Conservation (phyloP, 345 rosid species). For the Acer negundo region DNA sequence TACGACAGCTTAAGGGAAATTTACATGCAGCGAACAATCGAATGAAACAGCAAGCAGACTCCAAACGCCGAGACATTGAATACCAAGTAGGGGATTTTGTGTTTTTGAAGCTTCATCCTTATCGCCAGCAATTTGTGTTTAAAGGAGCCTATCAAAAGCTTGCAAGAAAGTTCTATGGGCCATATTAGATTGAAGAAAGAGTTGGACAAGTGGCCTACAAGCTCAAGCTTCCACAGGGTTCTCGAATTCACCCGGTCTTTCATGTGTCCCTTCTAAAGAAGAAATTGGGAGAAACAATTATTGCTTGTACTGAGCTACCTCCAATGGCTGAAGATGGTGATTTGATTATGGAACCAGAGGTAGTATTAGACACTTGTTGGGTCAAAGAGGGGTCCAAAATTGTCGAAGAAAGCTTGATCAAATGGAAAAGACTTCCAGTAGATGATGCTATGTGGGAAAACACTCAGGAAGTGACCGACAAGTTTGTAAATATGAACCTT, state of each 20-base stretch:
- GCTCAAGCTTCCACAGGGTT: background rate
- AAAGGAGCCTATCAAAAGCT: background rate
- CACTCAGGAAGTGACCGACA: too few species aligned
- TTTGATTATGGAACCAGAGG: too few species aligned
- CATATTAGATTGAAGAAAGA: background rate
- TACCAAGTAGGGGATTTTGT: background rate
- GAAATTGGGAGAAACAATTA: background rate
- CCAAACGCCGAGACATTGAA: background rate
- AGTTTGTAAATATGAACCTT: too few species aligned
- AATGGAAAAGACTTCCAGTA: too few species aligned
- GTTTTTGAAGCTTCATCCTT: background rate
- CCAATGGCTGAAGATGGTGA: too few species aligned
- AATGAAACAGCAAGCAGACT: conserved; percentile 5
- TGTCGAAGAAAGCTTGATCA: too few species aligned
- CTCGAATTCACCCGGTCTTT: background rate
- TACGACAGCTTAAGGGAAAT: background rate
- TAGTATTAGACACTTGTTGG: too few species aligned
- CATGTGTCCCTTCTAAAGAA: background rate
- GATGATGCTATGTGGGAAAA: too few species aligned
- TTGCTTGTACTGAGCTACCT: too few species aligned
- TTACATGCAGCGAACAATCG: background rate
- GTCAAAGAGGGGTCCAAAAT: too few species aligned
- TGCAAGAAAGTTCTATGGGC: background rate
- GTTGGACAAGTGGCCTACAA: background rate
- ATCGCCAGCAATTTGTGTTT: background rate